Base-by-base conservation (phyloP, 306 rosid species). In the Cicer pinnatifidum region DNA sequence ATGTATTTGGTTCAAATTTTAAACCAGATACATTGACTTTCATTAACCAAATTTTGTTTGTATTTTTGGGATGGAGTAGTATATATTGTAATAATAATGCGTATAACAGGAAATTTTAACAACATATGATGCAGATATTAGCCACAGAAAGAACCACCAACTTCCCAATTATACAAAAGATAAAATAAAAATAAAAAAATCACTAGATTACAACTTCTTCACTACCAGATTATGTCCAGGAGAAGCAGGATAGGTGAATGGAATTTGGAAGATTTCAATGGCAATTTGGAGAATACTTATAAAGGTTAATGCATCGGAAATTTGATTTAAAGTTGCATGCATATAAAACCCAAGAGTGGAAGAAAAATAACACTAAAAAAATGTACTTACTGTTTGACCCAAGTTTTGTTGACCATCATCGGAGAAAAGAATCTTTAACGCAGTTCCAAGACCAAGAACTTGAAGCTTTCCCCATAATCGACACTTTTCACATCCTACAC, bases 401-500 rank as follows among this genome's bases (percentile, higher is more conserved):
- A 69, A 8, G 19, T 85, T 86, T 71, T 83, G 82, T 71, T 78
- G 87, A 48, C 87, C 89, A 60, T 94, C 80, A 67, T 79, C 92
- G 38, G 97, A 81, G 78, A 94, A 94, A 82, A 94, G 99, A 81
- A 94, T 90, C 67, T 91, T 84, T 65, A 94, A 82, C 54, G 99
- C 99, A 13, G 99, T 94, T 59, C 99, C 99, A 7, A 94, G 96
- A 58, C 99, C 99, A 76, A 84, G 99, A 84, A 94, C 97, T 88
- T 94, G 99, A 85, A 94, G 99, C 86, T 94, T 94, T 67, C 99
- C 99, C 99, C 99, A 94, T 47, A 94, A 85, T 28, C 99, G 87
- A 78, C 99, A 94, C 82, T 94, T 94, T 88, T 94, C 99, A n/a
- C 99, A 94, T 74, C 99, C 97, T 20, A 94, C 88, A 76, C 99